These are phyloP conservation scores for Arthromyces matolae DNA, from an alignment of 768 basidiomycete genomes.

Conservation along the genomic window DNA sequence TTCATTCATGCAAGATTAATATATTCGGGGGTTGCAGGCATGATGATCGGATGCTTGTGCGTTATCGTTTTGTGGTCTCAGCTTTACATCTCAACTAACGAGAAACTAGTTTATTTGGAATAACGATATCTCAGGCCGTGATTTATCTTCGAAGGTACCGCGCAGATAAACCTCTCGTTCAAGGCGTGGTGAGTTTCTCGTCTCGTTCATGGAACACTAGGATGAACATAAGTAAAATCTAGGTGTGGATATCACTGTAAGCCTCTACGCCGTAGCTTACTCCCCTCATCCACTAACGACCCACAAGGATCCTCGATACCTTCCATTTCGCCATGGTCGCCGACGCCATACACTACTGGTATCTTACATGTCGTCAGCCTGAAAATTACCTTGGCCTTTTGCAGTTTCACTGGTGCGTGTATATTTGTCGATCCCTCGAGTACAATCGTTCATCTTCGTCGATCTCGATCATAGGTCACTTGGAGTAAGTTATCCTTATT, in stretches of 20 bases:
- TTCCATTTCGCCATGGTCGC: slow-evolving; percentile 13
- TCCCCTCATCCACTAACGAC: no score
- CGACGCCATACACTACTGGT: slow-evolving; percentile 12
- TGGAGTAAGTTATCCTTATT: background rate
- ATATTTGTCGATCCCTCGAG: background rate
- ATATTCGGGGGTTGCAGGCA: no score
- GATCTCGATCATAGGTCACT: slow-evolving; percentile 13
- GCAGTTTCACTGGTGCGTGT: slow-evolving; percentile 9
- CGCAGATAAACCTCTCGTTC: slow-evolving; percentile 5
- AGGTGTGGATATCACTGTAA: slow-evolving; percentile 12
- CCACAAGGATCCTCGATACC: slow-evolving; percentile 7
- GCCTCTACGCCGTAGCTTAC: background rate
- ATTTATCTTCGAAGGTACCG: slow-evolving; percentile 11
- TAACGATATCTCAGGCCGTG: slow-evolving; percentile 8
- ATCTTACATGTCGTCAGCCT: slow-evolving; percentile 5
- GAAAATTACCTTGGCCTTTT: slow-evolving; percentile 5
- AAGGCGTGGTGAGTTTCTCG: background rate
- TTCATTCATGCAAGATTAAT: background rate
- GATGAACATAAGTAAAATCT: no score
- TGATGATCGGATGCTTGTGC: slow-evolving; percentile 14
- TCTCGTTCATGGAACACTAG: background rate
- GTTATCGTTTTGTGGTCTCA: background rate
- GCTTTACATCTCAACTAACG: background rate
- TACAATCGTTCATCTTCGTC: background rate
- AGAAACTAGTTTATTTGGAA: slow-evolving; percentile 3